Evolutionary conservation across 2,329 filamentous ascomycete species (phyloP), one percentile per base, ranked within the genome.

Genomic region (Thielaviopsis populi): DNA sequence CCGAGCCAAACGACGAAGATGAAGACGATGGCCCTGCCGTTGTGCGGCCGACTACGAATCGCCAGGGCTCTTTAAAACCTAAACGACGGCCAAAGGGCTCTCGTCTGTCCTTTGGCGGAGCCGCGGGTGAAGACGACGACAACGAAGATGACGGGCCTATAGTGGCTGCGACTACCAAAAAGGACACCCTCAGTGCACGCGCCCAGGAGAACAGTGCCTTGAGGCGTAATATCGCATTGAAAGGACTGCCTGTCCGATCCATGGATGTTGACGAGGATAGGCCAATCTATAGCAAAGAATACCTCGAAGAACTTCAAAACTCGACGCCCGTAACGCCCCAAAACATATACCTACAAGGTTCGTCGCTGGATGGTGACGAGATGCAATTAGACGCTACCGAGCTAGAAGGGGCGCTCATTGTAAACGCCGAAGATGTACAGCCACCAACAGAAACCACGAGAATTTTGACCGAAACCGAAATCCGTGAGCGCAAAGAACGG

Each of bases 401-500:
- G 68, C 75, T 85, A 0, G 83, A 86, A 43, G 83, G 83, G 1
- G 83, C 83, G 19, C 72, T 83, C 63, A 80, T 91, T 22, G 86
- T 90, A 30, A 77, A 84, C 11, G 80, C 63, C 67, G 73, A 46
- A 68, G 71, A 70, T 69, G 69, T 41, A 66, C 71, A 65, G 69
- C 59, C 68, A 54, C 68, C 61, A 73, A 75, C 40, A 70, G 70
- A 68, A 3, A 69, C 67, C 24, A 78, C 78, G 1, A 68, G 77
- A 5, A 91, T 96, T 67, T 84, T 92, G 2, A 91, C 87, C 1
- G 87, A 91, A 67, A 83, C 87, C 1, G 89, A 96, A 71, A 95
- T 97, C 61, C 82, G 82, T 33, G 91, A 95, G 74, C 95, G 91
- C 77, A 97, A 96, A 74, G 88, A 90, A 66, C 83, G 94, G 1